phyloP scores from a whole-genome alignment of 176 grass and related monocot genomes.

The Aegilops bicornis region DNA sequence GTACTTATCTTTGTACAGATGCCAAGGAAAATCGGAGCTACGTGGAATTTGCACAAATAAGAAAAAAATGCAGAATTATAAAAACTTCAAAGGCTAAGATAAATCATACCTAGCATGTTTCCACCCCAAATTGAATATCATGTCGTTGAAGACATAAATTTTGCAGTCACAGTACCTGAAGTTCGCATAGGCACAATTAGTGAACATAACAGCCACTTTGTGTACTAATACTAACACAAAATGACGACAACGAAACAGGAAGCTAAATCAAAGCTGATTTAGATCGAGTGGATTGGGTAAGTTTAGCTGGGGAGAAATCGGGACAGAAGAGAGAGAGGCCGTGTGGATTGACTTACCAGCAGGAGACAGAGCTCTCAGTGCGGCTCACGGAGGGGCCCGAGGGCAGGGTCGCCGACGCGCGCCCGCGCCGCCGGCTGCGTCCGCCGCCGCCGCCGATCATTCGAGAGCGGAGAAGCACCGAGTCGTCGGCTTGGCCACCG shows the following conservation, averaged over 20 bases:
- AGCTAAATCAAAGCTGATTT: constrained; percentile 3
- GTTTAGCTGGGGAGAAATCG: neutral
- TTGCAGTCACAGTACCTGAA: constrained; percentile 83
- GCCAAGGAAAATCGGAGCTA: constrained; percentile 10
- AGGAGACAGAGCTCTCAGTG: constrained; percentile 41
- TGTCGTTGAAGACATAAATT: constrained; percentile 68
- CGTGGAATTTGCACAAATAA: constrained; percentile 7
- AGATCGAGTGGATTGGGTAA: constrained; percentile 14
- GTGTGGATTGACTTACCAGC: constrained; percentile 47
- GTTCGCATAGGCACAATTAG: constrained; percentile 3
- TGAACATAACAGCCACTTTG: neutral
- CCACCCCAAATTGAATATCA: constrained; percentile 61
- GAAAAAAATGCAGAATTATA: neutral
- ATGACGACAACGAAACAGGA: neutral
- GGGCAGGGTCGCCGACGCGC: constrained; percentile 37
- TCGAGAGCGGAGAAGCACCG: neutral
- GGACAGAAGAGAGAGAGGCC: neutral
- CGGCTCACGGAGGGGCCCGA: constrained; percentile 6
- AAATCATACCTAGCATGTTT: constrained; percentile 62
- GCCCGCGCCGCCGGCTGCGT: constrained; percentile 50
- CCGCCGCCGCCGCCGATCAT: constrained; percentile 39
- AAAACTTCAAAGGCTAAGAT: neutral
- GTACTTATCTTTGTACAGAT: constrained; percentile 2
- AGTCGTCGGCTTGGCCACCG: neutral
- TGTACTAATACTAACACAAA: neutral